These are phyloP conservation scores for Aureobasidium subglaciale DNA, from an alignment of 2,329 filamentous ascomycete species.

Conservation along the genomic window DNA sequence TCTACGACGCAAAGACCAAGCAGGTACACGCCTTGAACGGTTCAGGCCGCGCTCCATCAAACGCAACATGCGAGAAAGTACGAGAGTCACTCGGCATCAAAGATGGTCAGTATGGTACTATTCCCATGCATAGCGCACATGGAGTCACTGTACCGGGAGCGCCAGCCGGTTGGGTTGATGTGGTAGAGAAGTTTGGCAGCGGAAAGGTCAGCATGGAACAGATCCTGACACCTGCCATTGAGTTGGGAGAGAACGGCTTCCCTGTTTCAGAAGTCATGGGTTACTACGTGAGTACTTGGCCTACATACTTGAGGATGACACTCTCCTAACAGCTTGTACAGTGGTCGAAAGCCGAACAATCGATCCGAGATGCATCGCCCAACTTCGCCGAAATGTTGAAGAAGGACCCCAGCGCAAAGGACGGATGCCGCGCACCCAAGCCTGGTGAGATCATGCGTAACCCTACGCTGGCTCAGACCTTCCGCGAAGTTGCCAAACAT, in stretches of 20 bases:
- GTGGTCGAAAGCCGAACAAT: slow-evolving; percentile 63
- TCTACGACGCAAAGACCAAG: slow-evolving; percentile 75
- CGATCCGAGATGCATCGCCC: slow-evolving; percentile 66
- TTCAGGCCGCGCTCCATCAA: slow-evolving; percentile 72
- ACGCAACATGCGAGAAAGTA: slow-evolving; percentile 62
- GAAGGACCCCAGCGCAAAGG: slow-evolving; percentile 57
- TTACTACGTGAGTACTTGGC: slow-evolving; percentile 51
- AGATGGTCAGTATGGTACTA: slow-evolving; percentile 49
- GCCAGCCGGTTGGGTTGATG: slow-evolving; percentile 88
- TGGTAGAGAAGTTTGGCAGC: slow-evolving; percentile 80
- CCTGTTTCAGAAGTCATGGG: slow-evolving; percentile 77
- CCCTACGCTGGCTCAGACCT: slow-evolving; percentile 71
- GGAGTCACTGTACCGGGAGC: slow-evolving; percentile 84
- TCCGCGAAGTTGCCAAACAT: slow-evolving; percentile 66
- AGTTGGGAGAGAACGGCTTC: slow-evolving; percentile 80
- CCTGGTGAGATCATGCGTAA: slow-evolving; percentile 88
- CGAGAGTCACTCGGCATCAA: slow-evolving; percentile 61
- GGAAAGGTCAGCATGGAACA: slow-evolving; percentile 71
- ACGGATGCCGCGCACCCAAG: slow-evolving; percentile 66
- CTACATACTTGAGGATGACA: not conserved
- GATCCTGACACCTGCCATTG: slow-evolving; percentile 74
- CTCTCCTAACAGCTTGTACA: slow-evolving; percentile 31
- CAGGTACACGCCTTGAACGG: slow-evolving; percentile 85
- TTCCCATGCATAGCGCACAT: slow-evolving; percentile 71
- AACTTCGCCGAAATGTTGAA: slow-evolving; percentile 87